Percentiles rank a stretch among this genome's conserved stretches.
Conservation (phyloP, 2,329 filamentous ascomycete species). For the Neofusicoccum ribis region DNA sequence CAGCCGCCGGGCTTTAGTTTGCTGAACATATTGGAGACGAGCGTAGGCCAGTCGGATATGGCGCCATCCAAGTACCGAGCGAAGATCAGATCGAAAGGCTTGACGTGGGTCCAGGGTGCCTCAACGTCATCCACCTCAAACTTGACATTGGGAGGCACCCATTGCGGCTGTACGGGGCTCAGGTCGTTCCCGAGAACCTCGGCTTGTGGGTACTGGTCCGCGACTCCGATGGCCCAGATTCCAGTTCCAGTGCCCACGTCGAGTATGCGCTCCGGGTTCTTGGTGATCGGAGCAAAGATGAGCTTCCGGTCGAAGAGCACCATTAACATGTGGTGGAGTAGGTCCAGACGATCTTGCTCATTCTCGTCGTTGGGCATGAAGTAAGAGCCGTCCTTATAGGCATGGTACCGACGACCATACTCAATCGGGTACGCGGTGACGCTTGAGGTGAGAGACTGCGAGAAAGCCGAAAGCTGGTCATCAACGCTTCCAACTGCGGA, state of each 20-base stretch:
- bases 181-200: conserved; percentile 41
- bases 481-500: conserved; percentile 23
- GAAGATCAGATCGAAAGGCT: conserved; percentile 59
- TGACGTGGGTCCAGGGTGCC: conserved; percentile 55
- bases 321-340: conserved; percentile 28
- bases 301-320: conserved; percentile 31
- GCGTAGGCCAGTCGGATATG: conserved; percentile 54
- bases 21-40: conserved; percentile 46
- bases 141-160: conserved; percentile 55
- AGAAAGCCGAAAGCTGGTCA: conserved; percentile 22
- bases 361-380: conserved; percentile 33
- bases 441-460: conserved; percentile 15
- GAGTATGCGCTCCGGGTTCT: conserved; percentile 21
- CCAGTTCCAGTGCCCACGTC: conserved; percentile 33
- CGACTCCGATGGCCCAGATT: conserved; percentile 30
- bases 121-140: conserved; percentile 66
- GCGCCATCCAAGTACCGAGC: conserved; percentile 51
- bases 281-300: conserved; percentile 24
- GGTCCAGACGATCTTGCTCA: conserved; percentile 36
- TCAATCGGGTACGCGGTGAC: conserved; percentile 25
- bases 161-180: conserved; percentile 49
- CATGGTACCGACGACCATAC: conserved; percentile 32
- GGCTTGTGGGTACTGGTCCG: neutral
- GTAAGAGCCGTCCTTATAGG: conserved; percentile 27
- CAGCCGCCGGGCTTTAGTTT: conserved; percentile 46